These are phyloP conservation scores for Pseudopyrenochaeta lycopersici DNA, from an alignment of 2,329 filamentous ascomycete genomes.

Conservation along the genomic window DNA sequence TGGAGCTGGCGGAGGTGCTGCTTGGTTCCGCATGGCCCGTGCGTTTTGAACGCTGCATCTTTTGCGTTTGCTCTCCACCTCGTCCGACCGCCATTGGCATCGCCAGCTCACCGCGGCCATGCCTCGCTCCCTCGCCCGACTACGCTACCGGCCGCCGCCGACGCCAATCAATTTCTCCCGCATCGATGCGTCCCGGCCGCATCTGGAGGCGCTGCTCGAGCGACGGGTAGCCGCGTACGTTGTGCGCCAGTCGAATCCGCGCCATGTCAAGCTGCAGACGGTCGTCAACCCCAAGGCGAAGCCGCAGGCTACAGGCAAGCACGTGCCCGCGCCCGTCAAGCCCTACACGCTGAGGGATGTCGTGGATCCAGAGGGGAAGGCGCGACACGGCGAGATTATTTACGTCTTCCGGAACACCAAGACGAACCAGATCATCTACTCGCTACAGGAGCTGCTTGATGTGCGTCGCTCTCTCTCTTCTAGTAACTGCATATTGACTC, in stretches of 20 bases:
- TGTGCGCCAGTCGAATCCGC: constrained; percentile 34
- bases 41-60: constrained; percentile 17
- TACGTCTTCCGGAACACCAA: constrained; percentile 69
- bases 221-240: constrained; percentile 28
- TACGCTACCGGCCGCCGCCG: constrained; percentile 33
- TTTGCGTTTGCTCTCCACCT: constrained; percentile 10
- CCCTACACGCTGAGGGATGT: constrained; percentile 54
- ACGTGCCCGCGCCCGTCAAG: constrained; percentile 23
- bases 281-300: constrained; percentile 37
- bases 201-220: constrained; percentile 14
- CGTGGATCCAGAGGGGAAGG: constrained; percentile 31
- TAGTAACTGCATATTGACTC: constrained; percentile 1
- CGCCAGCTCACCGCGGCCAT: constrained; percentile 26
- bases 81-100: constrained; percentile 11
- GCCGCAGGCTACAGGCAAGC: constrained; percentile 24
- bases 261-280: constrained; percentile 29
- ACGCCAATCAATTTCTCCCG: constrained; percentile 25
- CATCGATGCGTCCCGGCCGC: constrained; percentile 9
- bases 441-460: constrained; percentile 64
- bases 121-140: constrained; percentile 40
- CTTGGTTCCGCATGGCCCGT: constrained; percentile 18
- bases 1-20: constrained; percentile 22
- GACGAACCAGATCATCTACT: constrained; percentile 72
- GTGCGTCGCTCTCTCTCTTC: constrained; percentile 50
- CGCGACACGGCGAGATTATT: constrained; percentile 65